These are phyloP conservation scores for Hymenoscyphus occultus DNA, from an alignment of 2,329 filamentous ascomycete species.

Conservation along the genomic window DNA sequence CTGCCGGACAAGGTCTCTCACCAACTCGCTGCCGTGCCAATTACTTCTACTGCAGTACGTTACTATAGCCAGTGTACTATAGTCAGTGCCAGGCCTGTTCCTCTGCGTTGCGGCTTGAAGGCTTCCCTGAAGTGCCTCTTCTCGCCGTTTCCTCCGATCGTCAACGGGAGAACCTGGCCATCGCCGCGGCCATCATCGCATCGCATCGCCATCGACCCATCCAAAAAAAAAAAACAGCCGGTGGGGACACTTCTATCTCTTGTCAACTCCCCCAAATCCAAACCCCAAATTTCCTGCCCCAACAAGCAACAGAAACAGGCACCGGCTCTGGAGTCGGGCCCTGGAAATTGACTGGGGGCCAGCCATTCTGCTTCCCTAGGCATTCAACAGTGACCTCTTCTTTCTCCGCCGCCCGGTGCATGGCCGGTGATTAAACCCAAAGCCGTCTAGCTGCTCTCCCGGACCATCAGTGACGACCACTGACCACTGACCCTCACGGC, in stretches of 20 bases:
- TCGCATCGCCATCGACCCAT: background rate
- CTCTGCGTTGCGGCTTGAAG: background rate
- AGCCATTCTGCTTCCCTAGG: background rate
- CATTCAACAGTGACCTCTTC: background rate
- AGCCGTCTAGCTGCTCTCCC: conserved; percentile 13
- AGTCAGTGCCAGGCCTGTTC: conserved; percentile 4
- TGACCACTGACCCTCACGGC: too few relatives aligned
- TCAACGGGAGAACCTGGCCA: background rate
- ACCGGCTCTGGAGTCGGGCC: background rate
- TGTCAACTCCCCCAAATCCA: too few relatives aligned
- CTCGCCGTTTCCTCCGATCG: background rate
- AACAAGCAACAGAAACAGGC: background rate
- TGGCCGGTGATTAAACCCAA: conserved; percentile 11
- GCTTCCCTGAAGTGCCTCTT: background rate
- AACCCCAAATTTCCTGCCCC: background rate
- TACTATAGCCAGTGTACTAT: too few relatives aligned
- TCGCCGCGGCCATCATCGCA: background rate
- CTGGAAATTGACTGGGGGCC: background rate
- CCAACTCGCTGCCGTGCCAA: background rate
- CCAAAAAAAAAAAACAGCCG: too few relatives aligned
- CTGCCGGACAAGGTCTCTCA: background rate
- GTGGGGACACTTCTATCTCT: too few relatives aligned
- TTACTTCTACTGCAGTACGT: background rate
- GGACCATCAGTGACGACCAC: background rate
- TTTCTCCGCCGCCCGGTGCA: conserved; percentile 4